phyloP scores from a whole-genome alignment of 2,329 filamentous ascomycete species.

The Cercospora brassicicola region DNA sequence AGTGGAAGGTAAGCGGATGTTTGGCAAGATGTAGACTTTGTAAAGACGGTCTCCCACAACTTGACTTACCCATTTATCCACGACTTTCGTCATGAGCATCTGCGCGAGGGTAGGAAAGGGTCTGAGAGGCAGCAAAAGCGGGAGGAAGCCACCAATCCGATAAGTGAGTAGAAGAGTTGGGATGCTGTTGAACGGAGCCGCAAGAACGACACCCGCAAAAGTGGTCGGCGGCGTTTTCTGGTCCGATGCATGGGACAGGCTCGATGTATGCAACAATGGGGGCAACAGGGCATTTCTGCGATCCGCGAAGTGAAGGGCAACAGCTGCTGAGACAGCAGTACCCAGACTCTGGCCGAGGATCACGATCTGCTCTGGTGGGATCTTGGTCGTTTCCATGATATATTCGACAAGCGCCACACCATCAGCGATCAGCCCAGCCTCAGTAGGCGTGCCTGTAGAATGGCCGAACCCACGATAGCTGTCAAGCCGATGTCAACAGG shows the following conservation, averaged over 20 bases:
- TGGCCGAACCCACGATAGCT: conserved; percentile 80
- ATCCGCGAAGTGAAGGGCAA: conserved; percentile 66
- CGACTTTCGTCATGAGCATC: conserved; percentile 62
- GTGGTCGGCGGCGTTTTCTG: conserved; percentile 46
- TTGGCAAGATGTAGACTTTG: not conserved
- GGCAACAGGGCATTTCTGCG: conserved; percentile 29
- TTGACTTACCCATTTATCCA: conserved; percentile 66
- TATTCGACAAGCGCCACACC: conserved; percentile 72
- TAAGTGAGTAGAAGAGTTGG: conserved; percentile 74
- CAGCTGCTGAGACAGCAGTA: conserved; percentile 76
- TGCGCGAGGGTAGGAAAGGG: conserved; percentile 64
- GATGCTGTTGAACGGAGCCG: conserved; percentile 76
- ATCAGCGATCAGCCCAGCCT: conserved; percentile 78
- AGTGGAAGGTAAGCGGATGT: not conserved
- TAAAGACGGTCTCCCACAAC: not conserved
- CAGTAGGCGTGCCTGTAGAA: conserved; percentile 76
- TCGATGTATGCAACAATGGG: conserved; percentile 10
- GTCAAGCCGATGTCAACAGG: not conserved
- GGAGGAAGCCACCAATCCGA: conserved; percentile 73
- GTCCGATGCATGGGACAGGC: not conserved
- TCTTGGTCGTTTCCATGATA: conserved; percentile 62
- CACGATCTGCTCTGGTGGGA: conserved; percentile 71
- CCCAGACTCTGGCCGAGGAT: conserved; percentile 85
- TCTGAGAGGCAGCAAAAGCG: conserved; percentile 73
- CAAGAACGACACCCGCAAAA: conserved; percentile 77